Conservation (phyloP, 805 yeast species). For the Sugiyamaella americana region DNA sequence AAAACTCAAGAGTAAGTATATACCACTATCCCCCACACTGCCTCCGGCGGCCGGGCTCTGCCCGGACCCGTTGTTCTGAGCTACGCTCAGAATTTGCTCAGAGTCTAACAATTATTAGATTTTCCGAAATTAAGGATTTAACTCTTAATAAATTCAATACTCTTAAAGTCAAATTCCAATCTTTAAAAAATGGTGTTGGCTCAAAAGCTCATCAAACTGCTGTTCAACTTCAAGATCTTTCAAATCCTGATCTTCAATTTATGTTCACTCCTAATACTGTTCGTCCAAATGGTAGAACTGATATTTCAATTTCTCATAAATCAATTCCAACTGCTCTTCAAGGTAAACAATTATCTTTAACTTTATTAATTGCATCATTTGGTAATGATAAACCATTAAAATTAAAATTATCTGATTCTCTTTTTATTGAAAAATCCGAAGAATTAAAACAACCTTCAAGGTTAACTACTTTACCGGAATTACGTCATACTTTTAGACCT, state of each 20-base stretch:
- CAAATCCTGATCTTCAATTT: slow-evolving; percentile 23
- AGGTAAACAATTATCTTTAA: slow-evolving; percentile 21
- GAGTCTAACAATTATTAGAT: no score
- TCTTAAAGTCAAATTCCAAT: slow-evolving; percentile 9
- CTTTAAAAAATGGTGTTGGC: slow-evolving; percentile 12
- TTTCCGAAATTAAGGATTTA: neutral
- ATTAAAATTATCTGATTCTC: slow-evolving; percentile 10
- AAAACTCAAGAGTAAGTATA: slow-evolving; percentile 5
- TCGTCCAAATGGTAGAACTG: slow-evolving; percentile 31
- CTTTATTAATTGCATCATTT: slow-evolving; percentile 29
- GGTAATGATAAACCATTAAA: slow-evolving; percentile 20
- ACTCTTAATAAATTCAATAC: no score
- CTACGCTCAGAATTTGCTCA: neutral
- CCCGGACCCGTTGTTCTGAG: neutral
- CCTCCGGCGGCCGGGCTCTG: neutral
- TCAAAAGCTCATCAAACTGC: slow-evolving; percentile 27
- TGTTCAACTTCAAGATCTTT: slow-evolving; percentile 21
- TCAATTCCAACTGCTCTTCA: slow-evolving; percentile 29
- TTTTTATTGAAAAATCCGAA: neutral
- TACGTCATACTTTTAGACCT: slow-evolving; percentile 52
- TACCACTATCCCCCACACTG: neutral
- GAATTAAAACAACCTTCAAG: slow-evolving; percentile 13
- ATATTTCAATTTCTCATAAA: slow-evolving; percentile 28
- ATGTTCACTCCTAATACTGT: slow-evolving; percentile 30
- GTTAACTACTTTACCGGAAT: slow-evolving; percentile 50